Percentiles rank a stretch among this genome's conserved stretches.
Conservation (phyloP, 1,284 basidiomycete species). For the Sparassis latifolia region DNA sequence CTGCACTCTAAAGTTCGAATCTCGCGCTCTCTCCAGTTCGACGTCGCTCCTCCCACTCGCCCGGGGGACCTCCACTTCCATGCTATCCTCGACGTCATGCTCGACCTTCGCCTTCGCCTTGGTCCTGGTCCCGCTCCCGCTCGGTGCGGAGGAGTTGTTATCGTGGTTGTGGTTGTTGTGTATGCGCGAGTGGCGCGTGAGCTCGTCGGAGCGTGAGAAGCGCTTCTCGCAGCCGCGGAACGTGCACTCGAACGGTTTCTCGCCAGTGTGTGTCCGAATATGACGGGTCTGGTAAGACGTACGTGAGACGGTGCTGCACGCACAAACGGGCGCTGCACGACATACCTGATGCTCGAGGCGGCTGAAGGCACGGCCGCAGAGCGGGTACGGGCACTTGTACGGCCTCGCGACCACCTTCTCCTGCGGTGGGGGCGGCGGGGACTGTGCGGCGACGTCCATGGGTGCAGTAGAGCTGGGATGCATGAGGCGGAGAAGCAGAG, state of each 20-base stretch:
- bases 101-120: slow-evolving; percentile 30
- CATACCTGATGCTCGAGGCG: slow-evolving; percentile 88
- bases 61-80: slow-evolving; percentile 13
- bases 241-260: slow-evolving; percentile 93
- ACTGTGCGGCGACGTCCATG: slow-evolving; percentile 12
- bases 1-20: slow-evolving; percentile 30
- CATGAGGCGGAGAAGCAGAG: not conserved
- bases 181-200: slow-evolving; percentile 93
- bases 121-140: slow-evolving; percentile 19
- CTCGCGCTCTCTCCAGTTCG: slow-evolving; percentile 12
- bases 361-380: slow-evolving; percentile 89
- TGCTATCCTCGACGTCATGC: slow-evolving; percentile 30
- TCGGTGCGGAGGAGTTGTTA: slow-evolving; percentile 13
- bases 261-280: slow-evolving; percentile 96
- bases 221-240: slow-evolving; percentile 97
- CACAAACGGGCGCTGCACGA: slow-evolving; percentile 11
- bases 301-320: slow-evolving; percentile 11
- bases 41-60: slow-evolving; percentile 10
- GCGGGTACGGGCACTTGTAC: slow-evolving; percentile 91
- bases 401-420: slow-evolving; percentile 69
- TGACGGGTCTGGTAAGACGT: slow-evolving; percentile 74
- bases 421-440: slow-evolving; percentile 22
- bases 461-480: not conserved
- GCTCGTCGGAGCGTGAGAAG: slow-evolving; percentile 95
- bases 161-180: slow-evolving; percentile 58